Conservation (phyloP, 768 basidiomycete genomes). For the Rhodotorula paludigena region DNA sequence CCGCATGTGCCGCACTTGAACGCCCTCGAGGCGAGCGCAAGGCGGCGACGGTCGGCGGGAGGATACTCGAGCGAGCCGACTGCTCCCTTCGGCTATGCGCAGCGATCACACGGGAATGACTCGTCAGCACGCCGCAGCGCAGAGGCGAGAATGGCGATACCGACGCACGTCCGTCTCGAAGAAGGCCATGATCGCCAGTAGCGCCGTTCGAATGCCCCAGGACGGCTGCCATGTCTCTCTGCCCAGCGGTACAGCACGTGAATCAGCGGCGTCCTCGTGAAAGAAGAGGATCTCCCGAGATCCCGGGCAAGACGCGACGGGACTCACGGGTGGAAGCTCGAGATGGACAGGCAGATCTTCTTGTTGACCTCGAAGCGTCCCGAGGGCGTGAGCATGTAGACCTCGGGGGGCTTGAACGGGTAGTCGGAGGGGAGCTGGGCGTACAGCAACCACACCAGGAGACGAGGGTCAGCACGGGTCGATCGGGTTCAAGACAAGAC, state of each 20-base stretch:
- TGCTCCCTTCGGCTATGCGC: slow-evolving; percentile 31
- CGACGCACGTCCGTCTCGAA: slow-evolving; percentile 46
- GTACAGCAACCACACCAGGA: not conserved
- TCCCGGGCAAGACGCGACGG: too few species aligned
- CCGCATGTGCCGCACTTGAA: slow-evolving; percentile 31
- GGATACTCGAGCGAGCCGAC: slow-evolving; percentile 36
- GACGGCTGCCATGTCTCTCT: slow-evolving; percentile 98
- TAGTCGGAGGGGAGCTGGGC: slow-evolving; percentile 74
- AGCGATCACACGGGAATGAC: not conserved
- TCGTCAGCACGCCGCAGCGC: not conserved
- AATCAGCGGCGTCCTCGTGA: not conserved
- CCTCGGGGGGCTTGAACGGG: slow-evolving; percentile 90
- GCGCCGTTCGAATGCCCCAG: slow-evolving; percentile 87
- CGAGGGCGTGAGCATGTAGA: slow-evolving; percentile 92
- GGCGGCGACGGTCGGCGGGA: slow-evolving; percentile 23
- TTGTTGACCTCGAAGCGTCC: slow-evolving; percentile 96
- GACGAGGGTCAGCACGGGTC: not conserved
- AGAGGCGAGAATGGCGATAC: not conserved
- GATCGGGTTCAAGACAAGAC: not conserved
- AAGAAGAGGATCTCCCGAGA: not conserved
- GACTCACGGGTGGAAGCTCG: slow-evolving; percentile 53
- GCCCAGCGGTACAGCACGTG: slow-evolving; percentile 41
- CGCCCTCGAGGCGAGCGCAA: slow-evolving; percentile 7
- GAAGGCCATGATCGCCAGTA: slow-evolving; percentile 48
- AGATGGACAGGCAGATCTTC: slow-evolving; percentile 58